Conservation (phyloP, 352 stramenopile genomes). For the Saprolegnia diclina region DNA sequence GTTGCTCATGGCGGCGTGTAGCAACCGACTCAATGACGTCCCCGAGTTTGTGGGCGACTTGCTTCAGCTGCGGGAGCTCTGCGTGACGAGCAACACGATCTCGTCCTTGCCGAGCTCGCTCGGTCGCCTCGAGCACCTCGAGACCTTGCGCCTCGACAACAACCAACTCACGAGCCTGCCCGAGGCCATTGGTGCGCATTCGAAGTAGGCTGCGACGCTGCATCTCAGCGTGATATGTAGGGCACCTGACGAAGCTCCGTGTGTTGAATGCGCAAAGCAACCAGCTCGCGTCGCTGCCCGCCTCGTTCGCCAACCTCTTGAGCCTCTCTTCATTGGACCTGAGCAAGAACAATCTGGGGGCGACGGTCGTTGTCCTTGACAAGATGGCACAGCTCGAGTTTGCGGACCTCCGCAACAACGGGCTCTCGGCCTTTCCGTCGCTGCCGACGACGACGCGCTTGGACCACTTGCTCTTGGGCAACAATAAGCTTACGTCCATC, state of each 20-base stretch:
- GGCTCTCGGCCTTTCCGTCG: neutral
- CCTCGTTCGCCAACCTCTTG: conserved; percentile 40
- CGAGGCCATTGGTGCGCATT: conserved; percentile 35
- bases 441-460: neutral
- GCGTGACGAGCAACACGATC: conserved; percentile 56
- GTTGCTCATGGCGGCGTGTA: conserved; percentile 26
- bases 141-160: conserved; percentile 54
- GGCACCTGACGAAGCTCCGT: conserved; percentile 44
- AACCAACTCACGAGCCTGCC: conserved; percentile 51
- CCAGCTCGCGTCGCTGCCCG: conserved; percentile 42
- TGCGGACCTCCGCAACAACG: conserved; percentile 54
- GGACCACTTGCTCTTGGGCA: neutral
- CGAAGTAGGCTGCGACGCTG: neutral
- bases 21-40: conserved; percentile 61
- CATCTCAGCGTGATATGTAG: neutral
- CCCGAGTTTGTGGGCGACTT: conserved; percentile 46
- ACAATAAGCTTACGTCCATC: conserved; percentile 13
- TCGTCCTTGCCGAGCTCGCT: conserved; percentile 46
- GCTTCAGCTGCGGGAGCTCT: conserved; percentile 54
- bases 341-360: conserved; percentile 67
- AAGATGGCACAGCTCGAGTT: conserved; percentile 33
- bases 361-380: conserved; percentile 36
- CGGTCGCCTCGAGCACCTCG: conserved; percentile 39
- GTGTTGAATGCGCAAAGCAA: conserved; percentile 57
- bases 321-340: conserved; percentile 64